Evolutionary conservation across 164 flowering plant species (phyloP).

Genomic region (Aristolochia contorta): DNA sequence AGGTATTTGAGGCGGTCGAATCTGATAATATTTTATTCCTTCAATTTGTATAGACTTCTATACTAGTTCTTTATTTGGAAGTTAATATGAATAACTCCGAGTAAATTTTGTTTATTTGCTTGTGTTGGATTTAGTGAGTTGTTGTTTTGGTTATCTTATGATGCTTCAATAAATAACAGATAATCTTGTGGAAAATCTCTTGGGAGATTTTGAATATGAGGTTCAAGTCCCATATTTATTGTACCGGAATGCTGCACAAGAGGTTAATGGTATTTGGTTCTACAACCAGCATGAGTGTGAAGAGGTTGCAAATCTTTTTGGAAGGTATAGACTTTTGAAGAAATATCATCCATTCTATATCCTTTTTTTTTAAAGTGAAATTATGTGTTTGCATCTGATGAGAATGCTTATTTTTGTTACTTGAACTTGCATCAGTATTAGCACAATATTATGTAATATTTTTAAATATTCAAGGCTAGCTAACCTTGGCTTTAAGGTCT

Average conservation of each 20-base stretch:
- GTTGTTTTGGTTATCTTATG: neutral
- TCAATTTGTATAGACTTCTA: too few species aligned
- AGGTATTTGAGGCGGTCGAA: slow-evolving; percentile 27
- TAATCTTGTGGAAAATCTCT: slow-evolving; percentile 82
- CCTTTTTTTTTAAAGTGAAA: neutral
- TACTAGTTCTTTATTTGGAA: too few species aligned
- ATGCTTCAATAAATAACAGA: slow-evolving; percentile 32
- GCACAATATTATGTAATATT: too few species aligned
- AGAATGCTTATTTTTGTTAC: too few species aligned
- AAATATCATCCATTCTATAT: neutral
- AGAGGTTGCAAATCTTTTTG: slow-evolving; percentile 77
- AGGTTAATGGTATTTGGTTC: slow-evolving; percentile 96
- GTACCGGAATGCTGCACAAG: slow-evolving; percentile 77
- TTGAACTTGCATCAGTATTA: too few species aligned
- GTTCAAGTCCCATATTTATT: slow-evolving; percentile 74
- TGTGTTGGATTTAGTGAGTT: neutral
- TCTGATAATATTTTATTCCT: neutral
- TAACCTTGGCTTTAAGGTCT: too few species aligned
- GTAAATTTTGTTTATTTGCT: too few species aligned
- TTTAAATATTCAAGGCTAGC: too few species aligned
- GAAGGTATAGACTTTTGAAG: slow-evolving; percentile 36
- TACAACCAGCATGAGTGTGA: slow-evolving; percentile 85
- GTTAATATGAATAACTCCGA: too few species aligned
- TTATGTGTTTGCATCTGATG: too few species aligned
- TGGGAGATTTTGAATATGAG: slow-evolving; percentile 92